Conservation (phyloP, 2,329 filamentous ascomycete genomes). For the Elsinoe ampelina region DNA sequence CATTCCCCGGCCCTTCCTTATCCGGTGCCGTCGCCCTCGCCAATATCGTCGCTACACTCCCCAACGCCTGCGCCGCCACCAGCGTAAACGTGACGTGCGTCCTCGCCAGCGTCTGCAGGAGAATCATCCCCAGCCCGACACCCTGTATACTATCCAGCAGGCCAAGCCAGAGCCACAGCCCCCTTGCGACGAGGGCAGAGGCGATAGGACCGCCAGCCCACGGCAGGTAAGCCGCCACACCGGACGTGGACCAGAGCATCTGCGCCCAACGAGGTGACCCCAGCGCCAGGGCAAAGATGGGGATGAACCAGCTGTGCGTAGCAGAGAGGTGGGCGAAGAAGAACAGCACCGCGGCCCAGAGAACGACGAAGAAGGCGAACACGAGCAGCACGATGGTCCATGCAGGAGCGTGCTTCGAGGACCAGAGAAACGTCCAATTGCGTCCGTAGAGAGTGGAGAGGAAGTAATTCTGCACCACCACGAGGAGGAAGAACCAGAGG, state of each 20-base stretch:
- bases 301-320: conserved; percentile 56
- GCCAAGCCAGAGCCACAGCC: conserved; percentile 59
- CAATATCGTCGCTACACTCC: conserved; percentile 52
- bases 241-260: conserved; percentile 56
- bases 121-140: conserved; percentile 58
- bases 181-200: conserved; percentile 47
- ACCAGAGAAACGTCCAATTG: conserved; percentile 58
- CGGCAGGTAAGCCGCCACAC: conserved; percentile 52
- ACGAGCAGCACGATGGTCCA: conserved; percentile 52
- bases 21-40: conserved; percentile 53
- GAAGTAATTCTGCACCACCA: conserved; percentile 59
- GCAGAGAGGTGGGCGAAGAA: conserved; percentile 47
- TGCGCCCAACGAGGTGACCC: conserved; percentile 58
- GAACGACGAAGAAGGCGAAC: conserved; percentile 43
- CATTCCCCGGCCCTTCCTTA: conserved; percentile 50
- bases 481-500: conserved; percentile 56
- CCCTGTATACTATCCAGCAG: conserved; percentile 56
- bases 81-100: conserved; percentile 56
- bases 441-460: conserved; percentile 56
- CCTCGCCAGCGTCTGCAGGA: conserved; percentile 51
- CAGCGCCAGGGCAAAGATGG: conserved; percentile 58
- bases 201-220: conserved; percentile 49
- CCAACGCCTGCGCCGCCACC: conserved; percentile 52
- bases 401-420: conserved; percentile 44
- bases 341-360: conserved; percentile 48